These are phyloP conservation scores for Cladosporium sp. DNA, from an alignment of 2,329 filamentous ascomycete genomes.

Conservation along the genomic window DNA sequence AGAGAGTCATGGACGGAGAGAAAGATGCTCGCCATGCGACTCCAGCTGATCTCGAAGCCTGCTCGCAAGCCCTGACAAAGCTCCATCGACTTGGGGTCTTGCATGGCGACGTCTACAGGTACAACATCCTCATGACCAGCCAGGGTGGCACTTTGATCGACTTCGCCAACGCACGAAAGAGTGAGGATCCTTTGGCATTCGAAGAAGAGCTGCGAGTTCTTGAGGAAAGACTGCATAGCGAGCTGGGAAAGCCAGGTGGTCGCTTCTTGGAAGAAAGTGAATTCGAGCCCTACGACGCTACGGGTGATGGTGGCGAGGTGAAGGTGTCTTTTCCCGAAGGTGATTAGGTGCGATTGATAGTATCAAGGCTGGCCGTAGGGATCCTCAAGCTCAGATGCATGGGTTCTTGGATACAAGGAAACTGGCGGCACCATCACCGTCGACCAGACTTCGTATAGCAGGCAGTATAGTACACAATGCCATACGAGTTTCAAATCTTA, in stretches of 20 bases:
- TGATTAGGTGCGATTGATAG: too few relatives aligned
- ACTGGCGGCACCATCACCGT: too few relatives aligned
- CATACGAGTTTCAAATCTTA: too few relatives aligned
- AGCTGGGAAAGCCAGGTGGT: neutral
- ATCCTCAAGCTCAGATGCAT: too few relatives aligned
- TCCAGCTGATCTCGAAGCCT: conserved; percentile 33
- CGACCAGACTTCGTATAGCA: too few relatives aligned
- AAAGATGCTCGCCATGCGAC: conserved; percentile 29
- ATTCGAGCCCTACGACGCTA: neutral
- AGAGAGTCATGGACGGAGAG: conserved; percentile 25
- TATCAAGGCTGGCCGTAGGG: too few relatives aligned
- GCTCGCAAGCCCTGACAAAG: conserved; percentile 29
- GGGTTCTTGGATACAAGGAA: too few relatives aligned
- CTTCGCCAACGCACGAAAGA: conserved; percentile 31
- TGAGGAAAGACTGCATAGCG: neutral
- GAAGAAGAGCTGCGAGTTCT: neutral
- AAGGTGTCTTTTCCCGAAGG: too few relatives aligned
- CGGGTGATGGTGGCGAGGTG: too few relatives aligned
- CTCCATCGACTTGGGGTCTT: conserved; percentile 40
- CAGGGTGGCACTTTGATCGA: conserved; percentile 34
- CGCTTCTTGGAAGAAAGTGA: neutral
- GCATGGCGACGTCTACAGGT: conserved; percentile 42
- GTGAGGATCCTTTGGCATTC: neutral
- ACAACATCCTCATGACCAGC: conserved; percentile 40
- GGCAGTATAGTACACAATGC: too few relatives aligned